These are phyloP conservation scores for Azolla pinnata DNA, from an alignment of 75 land plant genomes.

Conservation along the genomic window DNA sequence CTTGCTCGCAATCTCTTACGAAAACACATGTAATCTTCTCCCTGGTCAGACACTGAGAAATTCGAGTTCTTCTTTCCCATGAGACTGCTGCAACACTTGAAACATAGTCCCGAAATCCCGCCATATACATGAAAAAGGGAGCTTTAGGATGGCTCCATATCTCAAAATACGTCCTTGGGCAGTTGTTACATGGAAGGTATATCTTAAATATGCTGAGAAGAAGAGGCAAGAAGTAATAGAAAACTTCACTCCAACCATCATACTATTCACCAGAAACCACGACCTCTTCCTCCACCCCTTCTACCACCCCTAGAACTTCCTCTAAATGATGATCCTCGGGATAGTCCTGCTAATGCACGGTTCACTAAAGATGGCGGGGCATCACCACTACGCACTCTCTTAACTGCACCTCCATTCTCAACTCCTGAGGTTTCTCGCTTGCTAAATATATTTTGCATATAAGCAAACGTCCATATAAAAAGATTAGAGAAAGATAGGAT, in stretches of 20 bases:
- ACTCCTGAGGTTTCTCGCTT: slow-evolving; percentile 31
- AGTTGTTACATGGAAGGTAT: no score
- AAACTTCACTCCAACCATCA: not conserved
- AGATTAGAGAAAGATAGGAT: not conserved
- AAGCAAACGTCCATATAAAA: not conserved
- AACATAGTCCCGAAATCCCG: no score
- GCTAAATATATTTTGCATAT: slow-evolving; percentile 15
- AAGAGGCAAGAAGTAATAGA: not conserved
- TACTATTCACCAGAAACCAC: not conserved
- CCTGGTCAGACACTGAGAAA: no score
- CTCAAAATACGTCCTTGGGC: no score
- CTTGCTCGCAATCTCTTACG: no score
- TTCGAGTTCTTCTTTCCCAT: no score
- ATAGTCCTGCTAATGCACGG: slow-evolving; percentile 61
- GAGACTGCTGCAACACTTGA: no score
- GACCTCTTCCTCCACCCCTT: slow-evolving; percentile 4
- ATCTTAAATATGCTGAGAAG: not conserved
- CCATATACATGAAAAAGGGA: no score
- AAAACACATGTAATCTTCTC: no score
- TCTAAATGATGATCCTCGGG: slow-evolving; percentile 24
- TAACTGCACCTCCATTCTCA: slow-evolving; percentile 42
- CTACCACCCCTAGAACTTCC: not conserved
- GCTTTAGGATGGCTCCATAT: no score
- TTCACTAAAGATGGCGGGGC: slow-evolving; percentile 43
- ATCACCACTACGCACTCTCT: slow-evolving; percentile 58